Percentiles rank a stretch among this genome's conserved stretches.
phyloP scores from a whole-genome alignment of 495 filamentous ascomycete genomes.

The Friedmanniomyces simplex region DNA sequence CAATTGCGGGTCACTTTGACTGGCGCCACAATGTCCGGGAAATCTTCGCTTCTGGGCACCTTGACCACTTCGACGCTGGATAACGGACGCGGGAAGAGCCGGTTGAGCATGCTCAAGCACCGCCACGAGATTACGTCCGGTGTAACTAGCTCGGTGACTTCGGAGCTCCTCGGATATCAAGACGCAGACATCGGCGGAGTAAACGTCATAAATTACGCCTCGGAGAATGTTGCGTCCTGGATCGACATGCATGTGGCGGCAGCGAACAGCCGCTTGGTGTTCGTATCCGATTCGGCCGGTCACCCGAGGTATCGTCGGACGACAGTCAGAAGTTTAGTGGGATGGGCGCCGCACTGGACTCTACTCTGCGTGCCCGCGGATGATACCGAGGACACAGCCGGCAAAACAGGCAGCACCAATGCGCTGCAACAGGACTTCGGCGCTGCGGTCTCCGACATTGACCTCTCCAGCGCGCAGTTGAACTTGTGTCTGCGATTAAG shows the following conservation, averaged over 20 bases:
- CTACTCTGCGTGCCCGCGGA: slow-evolving; percentile 80
- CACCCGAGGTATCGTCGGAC: slow-evolving; percentile 81
- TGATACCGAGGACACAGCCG: slow-evolving; percentile 44
- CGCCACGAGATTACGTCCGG: slow-evolving; percentile 89
- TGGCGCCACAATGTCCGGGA: slow-evolving; percentile 85
- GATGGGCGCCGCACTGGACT: slow-evolving; percentile 94
- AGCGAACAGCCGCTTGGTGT: slow-evolving; percentile 63
- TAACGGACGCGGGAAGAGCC: slow-evolving; percentile 81
- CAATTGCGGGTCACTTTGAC: slow-evolving; percentile 88
- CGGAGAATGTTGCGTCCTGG: slow-evolving; percentile 83
- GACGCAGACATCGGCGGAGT: slow-evolving; percentile 24
- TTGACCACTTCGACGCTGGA: slow-evolving; percentile 79
- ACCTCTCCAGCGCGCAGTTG: slow-evolving; percentile 70
- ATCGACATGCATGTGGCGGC: slow-evolving; percentile 80
- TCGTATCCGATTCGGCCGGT: slow-evolving; percentile 83
- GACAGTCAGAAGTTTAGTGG: slow-evolving; percentile 74
- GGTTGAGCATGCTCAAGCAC: slow-evolving; percentile 80
- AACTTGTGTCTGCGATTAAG: slow-evolving; percentile 72
- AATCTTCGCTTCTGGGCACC: slow-evolving; percentile 82
- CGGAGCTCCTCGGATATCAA: slow-evolving; percentile 82
- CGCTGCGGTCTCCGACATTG: slow-evolving; percentile 46
- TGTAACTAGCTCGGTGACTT: slow-evolving; percentile 83
- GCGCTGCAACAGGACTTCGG: slow-evolving; percentile 40
- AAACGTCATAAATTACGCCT: slow-evolving; percentile 77
- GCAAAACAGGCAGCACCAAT: slow-evolving; percentile 32